Conservation (phyloP, 192 early-diverging fungal genomes). For the Coemansia sp. region DNA sequence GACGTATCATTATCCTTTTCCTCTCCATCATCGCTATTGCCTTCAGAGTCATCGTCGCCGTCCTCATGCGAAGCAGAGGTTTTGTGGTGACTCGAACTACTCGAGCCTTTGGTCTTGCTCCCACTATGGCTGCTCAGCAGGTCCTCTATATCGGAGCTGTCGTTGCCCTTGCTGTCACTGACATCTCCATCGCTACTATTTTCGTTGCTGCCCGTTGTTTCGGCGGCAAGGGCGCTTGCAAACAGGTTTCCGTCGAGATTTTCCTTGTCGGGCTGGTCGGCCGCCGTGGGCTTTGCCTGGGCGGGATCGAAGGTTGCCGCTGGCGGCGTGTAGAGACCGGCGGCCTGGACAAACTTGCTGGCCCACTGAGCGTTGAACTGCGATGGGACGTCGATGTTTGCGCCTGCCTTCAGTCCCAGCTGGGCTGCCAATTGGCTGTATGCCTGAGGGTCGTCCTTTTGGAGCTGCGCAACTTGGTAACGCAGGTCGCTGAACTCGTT, state of each 20-base stretch:
- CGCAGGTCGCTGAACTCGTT: slow-evolving; percentile 46
- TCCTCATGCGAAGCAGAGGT: neutral
- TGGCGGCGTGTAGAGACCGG: slow-evolving; percentile 38
- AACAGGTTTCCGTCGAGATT: slow-evolving; percentile 8
- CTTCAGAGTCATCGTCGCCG: neutral
- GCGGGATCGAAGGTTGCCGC: slow-evolving; percentile 8
- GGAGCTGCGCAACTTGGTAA: slow-evolving; percentile 44
- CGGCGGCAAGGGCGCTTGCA: slow-evolving; percentile 1
- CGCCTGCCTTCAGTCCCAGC: slow-evolving; percentile 32
- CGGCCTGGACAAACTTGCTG: slow-evolving; percentile 42
- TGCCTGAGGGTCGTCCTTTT: slow-evolving; percentile 32
- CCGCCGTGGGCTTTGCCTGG: slow-evolving; percentile 10
- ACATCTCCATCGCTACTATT: neutral
- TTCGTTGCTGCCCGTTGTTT: neutral
- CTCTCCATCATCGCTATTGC: slow-evolving; percentile 4
- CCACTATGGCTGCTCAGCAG: neutral
- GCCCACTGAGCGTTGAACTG: slow-evolving; percentile 34
- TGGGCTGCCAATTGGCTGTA: slow-evolving; percentile 32
- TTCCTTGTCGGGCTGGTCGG: neutral
- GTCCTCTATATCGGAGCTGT: neutral
- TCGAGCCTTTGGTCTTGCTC: neutral
- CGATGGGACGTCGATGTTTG: slow-evolving; percentile 30
- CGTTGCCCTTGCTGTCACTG: neutral
- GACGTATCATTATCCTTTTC: slow-evolving; percentile 3
- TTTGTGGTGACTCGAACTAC: neutral